These are phyloP conservation scores for Aspergillus sp. DNA, from an alignment of 2,329 filamentous ascomycete genomes.

Conservation along the genomic window DNA sequence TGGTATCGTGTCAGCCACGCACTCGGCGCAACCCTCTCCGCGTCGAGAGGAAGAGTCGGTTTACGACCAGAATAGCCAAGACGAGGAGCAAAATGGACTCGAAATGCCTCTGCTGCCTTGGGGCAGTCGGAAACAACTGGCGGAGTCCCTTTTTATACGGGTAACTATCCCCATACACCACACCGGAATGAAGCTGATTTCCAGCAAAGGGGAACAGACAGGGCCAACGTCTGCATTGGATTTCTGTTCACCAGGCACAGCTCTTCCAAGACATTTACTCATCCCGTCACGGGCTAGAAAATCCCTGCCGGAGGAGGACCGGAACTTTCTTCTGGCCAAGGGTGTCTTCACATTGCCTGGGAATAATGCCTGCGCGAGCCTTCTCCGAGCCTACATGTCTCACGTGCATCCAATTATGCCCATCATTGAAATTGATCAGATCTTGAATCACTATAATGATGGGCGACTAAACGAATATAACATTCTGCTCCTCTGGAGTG, in stretches of 20 bases:
- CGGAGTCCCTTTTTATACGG: conserved; percentile 12
- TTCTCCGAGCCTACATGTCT: conserved; percentile 37
- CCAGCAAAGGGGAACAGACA: no score
- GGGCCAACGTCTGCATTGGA: no score
- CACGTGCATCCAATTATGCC: conserved; percentile 41
- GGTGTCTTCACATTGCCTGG: conserved; percentile 33
- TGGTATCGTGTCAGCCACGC: neutral
- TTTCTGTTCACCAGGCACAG: no score
- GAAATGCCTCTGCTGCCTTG: conserved; percentile 22
- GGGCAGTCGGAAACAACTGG: conserved; percentile 16
- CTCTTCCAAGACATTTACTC: no score
- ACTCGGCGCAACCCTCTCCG: neutral
- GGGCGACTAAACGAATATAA: conserved; percentile 31
- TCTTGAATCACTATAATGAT: conserved; percentile 27
- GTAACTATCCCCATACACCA: neutral
- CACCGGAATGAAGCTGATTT: no score
- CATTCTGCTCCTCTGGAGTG: conserved; percentile 39
- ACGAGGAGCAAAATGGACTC: conserved; percentile 21
- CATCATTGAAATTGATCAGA: conserved; percentile 31
- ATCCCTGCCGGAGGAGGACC: conserved; percentile 22
- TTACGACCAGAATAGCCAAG: neutral
- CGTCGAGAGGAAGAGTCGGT: no score
- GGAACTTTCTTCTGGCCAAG: conserved; percentile 16
- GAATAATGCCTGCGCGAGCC: conserved; percentile 27
- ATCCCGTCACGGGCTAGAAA: conserved; percentile 16